These are phyloP conservation scores for Kazachstania sp. DNA, from an alignment of 1,139 yeast species.

Conservation along the genomic window DNA sequence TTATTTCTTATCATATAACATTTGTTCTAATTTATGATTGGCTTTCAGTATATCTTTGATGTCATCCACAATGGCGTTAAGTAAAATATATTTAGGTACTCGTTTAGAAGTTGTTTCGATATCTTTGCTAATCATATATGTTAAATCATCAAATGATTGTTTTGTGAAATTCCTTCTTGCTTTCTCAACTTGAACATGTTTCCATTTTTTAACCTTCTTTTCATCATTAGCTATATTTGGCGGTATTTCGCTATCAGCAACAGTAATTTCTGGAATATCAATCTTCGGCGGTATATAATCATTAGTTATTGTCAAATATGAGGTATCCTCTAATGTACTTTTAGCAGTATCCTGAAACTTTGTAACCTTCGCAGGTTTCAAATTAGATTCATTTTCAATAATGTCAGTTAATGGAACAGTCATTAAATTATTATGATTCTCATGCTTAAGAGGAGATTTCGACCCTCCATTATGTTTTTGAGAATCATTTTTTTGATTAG, in stretches of 20 bases:
- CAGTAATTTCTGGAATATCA: slow-evolving; percentile 21
- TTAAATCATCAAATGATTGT: slow-evolving; percentile 23
- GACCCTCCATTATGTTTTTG: background rate
- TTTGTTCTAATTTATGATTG: slow-evolving; percentile 22
- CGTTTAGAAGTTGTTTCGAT: slow-evolving; percentile 19
- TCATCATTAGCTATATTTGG: slow-evolving; percentile 14
- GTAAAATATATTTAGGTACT: slow-evolving; percentile 26
- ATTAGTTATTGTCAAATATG: background rate
- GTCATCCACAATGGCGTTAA: slow-evolving; percentile 26
- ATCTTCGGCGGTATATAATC: slow-evolving; percentile 7
- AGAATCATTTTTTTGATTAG: slow-evolving; percentile 4
- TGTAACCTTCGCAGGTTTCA: no score
- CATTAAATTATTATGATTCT: background rate
- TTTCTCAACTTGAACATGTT: slow-evolving; percentile 30
- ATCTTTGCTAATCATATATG: slow-evolving; percentile 9
- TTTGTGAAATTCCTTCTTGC: slow-evolving; percentile 28
- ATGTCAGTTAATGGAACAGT: background rate
- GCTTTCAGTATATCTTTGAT: slow-evolving; percentile 22
- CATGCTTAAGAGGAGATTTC: background rate
- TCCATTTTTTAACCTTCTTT: slow-evolving; percentile 26
- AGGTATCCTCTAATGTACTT: background rate
- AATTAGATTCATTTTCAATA: background rate
- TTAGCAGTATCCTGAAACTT: no score
- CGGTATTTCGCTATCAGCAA: slow-evolving; percentile 22
- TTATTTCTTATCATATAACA: slow-evolving; percentile 4